Percentiles rank a stretch among this genome's conserved stretches.
Conservation (phyloP, 2,329 filamentous ascomycete species). For the Neofusicoccum parvum region DNA sequence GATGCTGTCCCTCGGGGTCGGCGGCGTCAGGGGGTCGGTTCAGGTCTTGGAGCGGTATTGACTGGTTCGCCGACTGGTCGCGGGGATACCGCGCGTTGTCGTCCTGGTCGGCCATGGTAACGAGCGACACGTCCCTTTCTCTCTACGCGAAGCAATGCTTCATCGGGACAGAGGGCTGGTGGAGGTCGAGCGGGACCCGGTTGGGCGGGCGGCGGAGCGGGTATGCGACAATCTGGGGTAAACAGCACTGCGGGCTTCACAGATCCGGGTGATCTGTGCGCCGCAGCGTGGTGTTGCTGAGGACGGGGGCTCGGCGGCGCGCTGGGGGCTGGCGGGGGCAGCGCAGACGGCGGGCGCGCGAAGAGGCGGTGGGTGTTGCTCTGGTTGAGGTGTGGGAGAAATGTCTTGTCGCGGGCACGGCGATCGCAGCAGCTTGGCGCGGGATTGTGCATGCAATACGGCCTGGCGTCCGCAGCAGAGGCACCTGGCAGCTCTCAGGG, state of each 20-base stretch:
- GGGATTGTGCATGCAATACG: slow-evolving; percentile 17
- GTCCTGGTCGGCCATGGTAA: slow-evolving; percentile 17
- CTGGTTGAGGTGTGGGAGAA: slow-evolving; percentile 11
- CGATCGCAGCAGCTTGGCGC: slow-evolving; percentile 17
- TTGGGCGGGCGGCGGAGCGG: slow-evolving; percentile 1
- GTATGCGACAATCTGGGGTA: slow-evolving; percentile 21
- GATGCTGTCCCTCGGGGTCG: slow-evolving; percentile 37
- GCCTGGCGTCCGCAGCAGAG: slow-evolving; percentile 7
- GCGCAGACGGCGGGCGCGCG: slow-evolving; percentile 1
- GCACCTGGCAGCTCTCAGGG: slow-evolving; percentile 13
- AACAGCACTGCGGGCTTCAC: slow-evolving; percentile 19
- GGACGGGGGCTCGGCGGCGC: slow-evolving; percentile 6
- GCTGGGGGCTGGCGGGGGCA: not conserved
- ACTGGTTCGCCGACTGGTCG: slow-evolving; percentile 55
- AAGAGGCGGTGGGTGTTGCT: not conserved
- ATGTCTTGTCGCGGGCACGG: slow-evolving; percentile 15
- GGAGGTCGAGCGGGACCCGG: not conserved
- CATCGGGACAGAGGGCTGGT: not conserved
- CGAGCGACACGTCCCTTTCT: not conserved
- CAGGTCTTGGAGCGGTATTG: slow-evolving; percentile 70
- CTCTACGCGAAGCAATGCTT: not conserved
- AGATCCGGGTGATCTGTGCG: slow-evolving; percentile 21
- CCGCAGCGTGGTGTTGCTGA: slow-evolving; percentile 18
- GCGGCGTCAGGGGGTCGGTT: slow-evolving; percentile 42
- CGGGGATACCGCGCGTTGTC: slow-evolving; percentile 40